These are phyloP conservation scores for Lotmaria passim DNA, from an alignment of 208 protist species.

Conservation along the genomic window DNA sequence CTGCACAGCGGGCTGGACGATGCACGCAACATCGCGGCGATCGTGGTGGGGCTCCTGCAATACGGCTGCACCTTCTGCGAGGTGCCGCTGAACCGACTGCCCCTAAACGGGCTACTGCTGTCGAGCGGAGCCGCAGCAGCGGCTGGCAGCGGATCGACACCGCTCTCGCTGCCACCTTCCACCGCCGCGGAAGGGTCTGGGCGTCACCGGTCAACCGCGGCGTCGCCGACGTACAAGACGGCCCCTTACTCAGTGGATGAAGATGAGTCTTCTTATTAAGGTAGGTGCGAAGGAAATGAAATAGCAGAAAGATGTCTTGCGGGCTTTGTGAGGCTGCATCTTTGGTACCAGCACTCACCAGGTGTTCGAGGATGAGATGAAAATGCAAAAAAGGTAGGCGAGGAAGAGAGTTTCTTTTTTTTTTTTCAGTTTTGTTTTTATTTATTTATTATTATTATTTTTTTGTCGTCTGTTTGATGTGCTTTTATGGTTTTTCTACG, in stretches of 20 bases:
- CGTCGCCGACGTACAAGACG: slow-evolving; percentile 17
- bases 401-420: too few species aligned
- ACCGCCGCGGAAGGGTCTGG: slow-evolving; percentile 15
- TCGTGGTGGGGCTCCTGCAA: slow-evolving; percentile 85
- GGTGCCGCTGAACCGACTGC: slow-evolving; percentile 59
- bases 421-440: too few species aligned
- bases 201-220: not conserved
- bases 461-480: too few species aligned
- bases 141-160: slow-evolving; percentile 1
- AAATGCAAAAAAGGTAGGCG: too few species aligned
- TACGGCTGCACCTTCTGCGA: slow-evolving; percentile 79
- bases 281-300: not conserved
- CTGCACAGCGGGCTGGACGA: slow-evolving; percentile 90
- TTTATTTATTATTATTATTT: too few species aligned
- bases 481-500: too few species aligned
- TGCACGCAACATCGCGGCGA: slow-evolving; percentile 84
- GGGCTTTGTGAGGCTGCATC: too few species aligned
- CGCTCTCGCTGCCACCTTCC: slow-evolving; percentile 41
- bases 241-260: slow-evolving; percentile 28
- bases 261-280: slow-evolving; percentile 18
- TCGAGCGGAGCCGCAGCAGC: slow-evolving; percentile 4
- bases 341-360: too few species aligned
- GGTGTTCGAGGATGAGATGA: too few species aligned
- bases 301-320: too few species aligned
- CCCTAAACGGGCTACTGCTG: slow-evolving; percentile 25